Base-by-base conservation (phyloP, 1,284 basidiomycete genomes). In the Puccinia triticina region DNA sequence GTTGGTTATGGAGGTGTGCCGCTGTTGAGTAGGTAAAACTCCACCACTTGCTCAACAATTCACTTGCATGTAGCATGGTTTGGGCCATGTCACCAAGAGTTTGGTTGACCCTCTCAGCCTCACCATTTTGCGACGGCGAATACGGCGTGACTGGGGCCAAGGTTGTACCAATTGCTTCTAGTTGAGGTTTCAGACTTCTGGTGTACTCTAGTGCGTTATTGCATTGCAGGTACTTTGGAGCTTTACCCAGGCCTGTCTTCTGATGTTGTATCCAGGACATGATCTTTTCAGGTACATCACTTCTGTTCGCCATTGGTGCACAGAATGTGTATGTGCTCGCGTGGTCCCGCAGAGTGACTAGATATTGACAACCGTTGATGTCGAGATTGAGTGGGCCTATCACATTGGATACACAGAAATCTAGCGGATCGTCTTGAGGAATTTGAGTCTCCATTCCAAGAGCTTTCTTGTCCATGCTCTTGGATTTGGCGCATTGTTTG, bases 141-240 rank as follows among this genome's bases (percentile, higher is more conserved):
- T 72, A 72, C 32, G 69, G 69, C 2, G 69, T 0, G 3, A 53
- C 32, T 29, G 69, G 46, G 3, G 48, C 43, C 2, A 34, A 29
- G 4, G 16, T 11, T 0, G 53, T 53, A 4, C 69, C 69, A 32
- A 18, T 10, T n/a, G 29, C 16, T 50, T 50, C 34, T 1, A 72
- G 29, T 18, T 1, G 2, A 8, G 50, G 50, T 18, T 50, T 50
- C 29, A 72, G 16, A 12, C n/a, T 53, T 4, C 23, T 4, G 3
- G 69, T 72, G 14, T 50, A 72, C 18, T 72, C 69, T 4, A 46
- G 46, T 12, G 69, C 69, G 34, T 72, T 53, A 46, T 72, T 12
- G 26, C 10, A n/a, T 32, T 18, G 11, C 3, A 72, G 16, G 23
- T 29, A 21, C 7, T 50, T 53, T 12, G 69, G 69, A 14, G 29